Base-by-base conservation (phyloP, 305 asterid genomes). In the Fraxinus albicans region DNA sequence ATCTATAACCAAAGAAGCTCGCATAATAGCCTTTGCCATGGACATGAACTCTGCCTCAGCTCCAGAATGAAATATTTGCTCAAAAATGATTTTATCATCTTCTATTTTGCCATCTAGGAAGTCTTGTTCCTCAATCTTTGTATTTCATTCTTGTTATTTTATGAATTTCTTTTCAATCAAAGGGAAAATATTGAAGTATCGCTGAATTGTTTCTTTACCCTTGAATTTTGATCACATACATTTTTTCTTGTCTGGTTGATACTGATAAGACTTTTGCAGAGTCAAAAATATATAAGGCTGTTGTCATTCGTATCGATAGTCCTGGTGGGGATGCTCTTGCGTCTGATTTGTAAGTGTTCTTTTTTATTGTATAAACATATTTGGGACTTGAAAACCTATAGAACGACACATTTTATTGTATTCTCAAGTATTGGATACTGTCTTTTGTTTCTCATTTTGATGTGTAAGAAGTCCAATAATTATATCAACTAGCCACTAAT, bases 311-410 rank as follows among this genome's bases (percentile, higher is more conserved):
- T 47, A 95, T 95, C 85, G 98, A 95, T 85, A 95, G 99, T 90
- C 98, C 98, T 77, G 99, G 99, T 82, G 99, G 99, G 76, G 99
- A 95, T 89, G 98, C 99, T 79, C 99, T 95, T 87, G 99, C 99
- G 70, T 95, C 99, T 89, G 99, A 95, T 88, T 85, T 95, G 99
- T 95, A 91, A 91, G 99, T 89, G 74, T 73, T 80, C 19, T n/a
- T 50, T 34, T 73, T 31, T 27, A 27, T 23, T 69, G 38, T 17
- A 29, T 69, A 27, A 31, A 69, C 29, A 69, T 27, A 13, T 69
- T 12, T 69, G 75, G 36, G 75, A 29, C 38, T 29, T 31, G 75
- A 27, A 31, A 69, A 27, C 75, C 36, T 29, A 29, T 69, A 29
- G 38, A 12, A 27, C 40, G 40, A 29, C 35, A 12, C 38, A 69